Percentiles rank a stretch among this genome's conserved stretches.
phyloP scores from a whole-genome alignment of 176 grass and related monocot genomes.

The Thinopyrum elongatum region DNA sequence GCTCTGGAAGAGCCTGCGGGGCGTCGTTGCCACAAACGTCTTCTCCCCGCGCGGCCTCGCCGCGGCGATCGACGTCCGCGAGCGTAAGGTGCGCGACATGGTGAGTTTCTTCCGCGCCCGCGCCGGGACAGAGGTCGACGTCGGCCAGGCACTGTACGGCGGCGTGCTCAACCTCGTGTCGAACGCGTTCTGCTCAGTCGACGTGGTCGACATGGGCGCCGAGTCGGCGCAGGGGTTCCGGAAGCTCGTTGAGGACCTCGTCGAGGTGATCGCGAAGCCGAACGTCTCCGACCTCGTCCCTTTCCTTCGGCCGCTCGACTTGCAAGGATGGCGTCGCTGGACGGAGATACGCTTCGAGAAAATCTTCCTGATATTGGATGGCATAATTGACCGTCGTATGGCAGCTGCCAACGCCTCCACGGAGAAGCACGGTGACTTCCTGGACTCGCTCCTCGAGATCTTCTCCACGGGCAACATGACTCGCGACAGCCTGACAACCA shows the following conservation, averaged over 20 bases:
- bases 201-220: slow-evolving; percentile 16
- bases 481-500: too few relatives aligned
- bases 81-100: slow-evolving; percentile 12
- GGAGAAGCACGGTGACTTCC: too few relatives aligned
- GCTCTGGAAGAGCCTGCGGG: slow-evolving; percentile 29
- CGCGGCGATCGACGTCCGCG: background rate
- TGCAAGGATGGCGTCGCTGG: too few relatives aligned
- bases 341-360: background rate
- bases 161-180: slow-evolving; percentile 30
- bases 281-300: too few relatives aligned
- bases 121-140: background rate
- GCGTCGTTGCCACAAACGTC: background rate
- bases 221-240: background rate
- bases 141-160: background rate
- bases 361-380: slow-evolving; percentile 7
- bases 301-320: too few relatives aligned
- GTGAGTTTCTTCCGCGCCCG: background rate
- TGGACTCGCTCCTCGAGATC: too few relatives aligned
- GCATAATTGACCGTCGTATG: slow-evolving; percentile 9
- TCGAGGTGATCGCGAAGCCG: too few relatives aligned
- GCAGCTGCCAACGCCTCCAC: too few relatives aligned
- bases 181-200: slow-evolving; percentile 21
- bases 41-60: slow-evolving; percentile 5
- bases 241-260: too few relatives aligned
- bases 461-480: too few relatives aligned